Evolutionary conservation across 2,329 filamentous ascomycete genomes (phyloP).

Genomic region (Talaromyces sp.): DNA sequence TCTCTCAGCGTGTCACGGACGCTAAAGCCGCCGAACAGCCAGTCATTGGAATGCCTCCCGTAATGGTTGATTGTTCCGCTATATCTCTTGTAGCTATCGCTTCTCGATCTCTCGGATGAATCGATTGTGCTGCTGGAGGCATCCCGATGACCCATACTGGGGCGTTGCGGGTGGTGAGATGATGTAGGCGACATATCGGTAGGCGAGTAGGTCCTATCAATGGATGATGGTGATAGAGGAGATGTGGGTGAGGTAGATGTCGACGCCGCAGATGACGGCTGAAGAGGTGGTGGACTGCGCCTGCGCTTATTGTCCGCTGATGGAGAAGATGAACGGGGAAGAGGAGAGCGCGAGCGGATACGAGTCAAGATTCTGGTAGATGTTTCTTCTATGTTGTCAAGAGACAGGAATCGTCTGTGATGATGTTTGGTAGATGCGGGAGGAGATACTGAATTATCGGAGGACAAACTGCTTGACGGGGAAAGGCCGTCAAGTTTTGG

Average conservation of each 20-base stretch:
- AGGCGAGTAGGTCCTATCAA: slow-evolving; percentile 5
- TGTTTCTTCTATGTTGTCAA: slow-evolving; percentile 14
- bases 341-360: slow-evolving; percentile 21
- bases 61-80: slow-evolving; percentile 45
- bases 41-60: slow-evolving; percentile 53
- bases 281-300: neutral
- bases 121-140: neutral
- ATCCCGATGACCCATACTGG: neutral
- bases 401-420: slow-evolving; percentile 17
- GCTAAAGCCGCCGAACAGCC: slow-evolving; percentile 52
- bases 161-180: slow-evolving; percentile 8
- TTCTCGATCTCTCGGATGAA: slow-evolving; percentile 25
- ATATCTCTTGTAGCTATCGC: slow-evolving; percentile 39
- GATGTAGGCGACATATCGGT: slow-evolving; percentile 8
- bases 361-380: slow-evolving; percentile 9
- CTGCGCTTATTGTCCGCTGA: neutral
- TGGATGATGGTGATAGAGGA: neutral
- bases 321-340: slow-evolving; percentile 11
- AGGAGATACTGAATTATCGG: neutral
- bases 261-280: neutral
- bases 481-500: slow-evolving; percentile 8
- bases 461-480: slow-evolving; percentile 13
- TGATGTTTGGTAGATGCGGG: neutral
- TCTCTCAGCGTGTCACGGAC: slow-evolving; percentile 47
- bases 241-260: neutral